Evolutionary conservation across 2,329 filamentous ascomycete genomes (phyloP), one percentile per base, ranked within the genome.

Genomic region (Westerdykella sp.): DNA sequence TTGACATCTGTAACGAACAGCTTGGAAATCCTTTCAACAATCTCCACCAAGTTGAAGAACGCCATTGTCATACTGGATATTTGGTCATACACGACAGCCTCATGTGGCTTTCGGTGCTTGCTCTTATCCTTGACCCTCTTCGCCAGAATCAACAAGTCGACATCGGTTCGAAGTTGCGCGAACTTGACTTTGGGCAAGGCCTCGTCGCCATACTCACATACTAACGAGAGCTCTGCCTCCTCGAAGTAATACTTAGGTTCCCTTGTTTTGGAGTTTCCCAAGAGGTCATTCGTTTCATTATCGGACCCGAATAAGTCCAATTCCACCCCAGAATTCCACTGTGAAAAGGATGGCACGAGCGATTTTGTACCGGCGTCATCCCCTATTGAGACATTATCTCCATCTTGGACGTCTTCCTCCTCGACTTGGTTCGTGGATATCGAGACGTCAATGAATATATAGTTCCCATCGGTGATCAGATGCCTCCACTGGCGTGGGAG

Each of bases 321-420:
- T 9, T 28, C 4, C 11, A 12, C 25, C 9, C 25, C 25, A 28
- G 11, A 28, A 3, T 10, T 28, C 61, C 61, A 65, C n/a, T 50
- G 37, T 13, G 60, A 63, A 34, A 65, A 62, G 0, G 61, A 60
- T 13, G 53, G 55, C 15, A 57, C 43, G 10, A 28, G 25, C 25
- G 30, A 41, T 3, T 21, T 42, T 2, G 25, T 9, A 13, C 12
- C 31, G 15, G 36, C 12, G 16, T 13, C 23, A 16, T 34, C 21
- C 34, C 11, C 4, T 37, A n/a, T 1, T 35, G 5, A 7, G 22
- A 5, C n/a, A 41, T 31, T 13, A 15, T 21, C 16, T 10, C 28
- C 3, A 21, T 37, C 12, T 13, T 40, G 6, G 6, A 22, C 15
- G 11, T 41, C 18, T 12, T 35, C 13, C 9, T 23, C 2, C 2